These are phyloP conservation scores for Penicillium desertorum DNA, from an alignment of 495 filamentous ascomycete genomes.

Conservation along the genomic window DNA sequence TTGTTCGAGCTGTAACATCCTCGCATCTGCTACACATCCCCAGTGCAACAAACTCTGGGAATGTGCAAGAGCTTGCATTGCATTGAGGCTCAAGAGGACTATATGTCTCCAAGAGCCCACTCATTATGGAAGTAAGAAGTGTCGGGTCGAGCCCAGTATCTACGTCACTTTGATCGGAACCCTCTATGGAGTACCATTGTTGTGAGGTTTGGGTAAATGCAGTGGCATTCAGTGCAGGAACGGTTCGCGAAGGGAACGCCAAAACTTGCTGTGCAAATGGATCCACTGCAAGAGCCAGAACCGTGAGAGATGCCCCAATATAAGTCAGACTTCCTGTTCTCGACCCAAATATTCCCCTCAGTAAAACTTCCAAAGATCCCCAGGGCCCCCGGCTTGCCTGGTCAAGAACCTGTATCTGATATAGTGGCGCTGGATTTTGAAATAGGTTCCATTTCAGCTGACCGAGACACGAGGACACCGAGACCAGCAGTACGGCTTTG, in stretches of 20 bases:
- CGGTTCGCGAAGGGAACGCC: background rate
- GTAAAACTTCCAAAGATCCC: slow-evolving; percentile 6
- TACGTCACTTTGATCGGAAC: too few species aligned
- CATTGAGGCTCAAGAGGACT: slow-evolving; percentile 11
- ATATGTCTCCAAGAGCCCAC: slow-evolving; percentile 1
- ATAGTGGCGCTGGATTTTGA: slow-evolving; percentile 4
- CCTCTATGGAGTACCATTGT: background rate
- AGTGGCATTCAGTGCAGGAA: background rate
- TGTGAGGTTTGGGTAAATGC: slow-evolving; percentile 1
- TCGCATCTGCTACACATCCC: slow-evolving; percentile 16
- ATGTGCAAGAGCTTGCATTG: slow-evolving; percentile 5
- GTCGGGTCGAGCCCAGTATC: background rate
- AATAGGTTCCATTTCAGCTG: slow-evolving; percentile 16
- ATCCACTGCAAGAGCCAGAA: slow-evolving; percentile 8
- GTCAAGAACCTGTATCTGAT: slow-evolving; percentile 12
- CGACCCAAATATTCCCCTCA: background rate
- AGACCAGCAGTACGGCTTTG: slow-evolving; percentile 10
- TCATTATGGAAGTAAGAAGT: background rate
- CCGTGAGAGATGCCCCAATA: slow-evolving; percentile 3
- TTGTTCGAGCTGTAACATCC: slow-evolving; percentile 10
- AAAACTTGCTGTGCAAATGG: slow-evolving; percentile 19
- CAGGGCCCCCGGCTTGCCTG: slow-evolving; percentile 14
- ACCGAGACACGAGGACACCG: slow-evolving; percentile 14
- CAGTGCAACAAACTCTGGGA: slow-evolving; percentile 11
- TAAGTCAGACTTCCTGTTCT: background rate